Evolutionary conservation across 2,329 filamentous ascomycete species (phyloP), one percentile per base, ranked within the genome.

Genomic region (Pestalotiopsis sp.): DNA sequence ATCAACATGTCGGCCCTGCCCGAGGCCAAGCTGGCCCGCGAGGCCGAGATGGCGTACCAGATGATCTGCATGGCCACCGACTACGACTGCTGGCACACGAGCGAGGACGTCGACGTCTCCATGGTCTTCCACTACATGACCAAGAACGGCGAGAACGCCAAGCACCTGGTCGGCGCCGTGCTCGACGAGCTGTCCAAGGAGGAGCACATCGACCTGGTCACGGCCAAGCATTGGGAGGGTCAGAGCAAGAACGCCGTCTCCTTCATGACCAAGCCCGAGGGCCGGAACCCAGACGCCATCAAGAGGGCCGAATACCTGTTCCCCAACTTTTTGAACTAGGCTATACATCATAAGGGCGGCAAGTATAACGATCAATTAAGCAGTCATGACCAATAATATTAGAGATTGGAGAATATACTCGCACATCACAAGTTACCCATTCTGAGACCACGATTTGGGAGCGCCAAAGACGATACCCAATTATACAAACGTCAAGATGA

Each of bases 11-110:
- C 93, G 58, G 92, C 91, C 14, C 87, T 99, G 17, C 96, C 96
- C 22, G 96, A 99, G 83, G 92, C 95, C 63, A 99, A 99, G 86
- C 90, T 99, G 22, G 96, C 96, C 10, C 91, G 93, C 66, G 96
- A 99, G 84, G 96, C 96, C 26, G 96, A 99, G 84, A 92, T 99
- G 74, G 92, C 92, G 44, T 98, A 98, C 81, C 94, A 97, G 84
- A 97, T 98, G 88, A 97, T 99, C 76, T 97, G 95, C 86, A 99
- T 99, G 96, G 93, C 94, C 40, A 99, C 96, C 35, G 96, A 99
- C 84, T 99, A 99, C 80, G 96, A 99, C 84, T 98, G 95, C 89
- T 99, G 96, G 96, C 92, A 94, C 78, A 89, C 88, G 22, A 88
- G 87, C 62, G 92, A 89, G 68, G 93, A 92, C 71, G 96, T 99